Evolutionary conservation across 768 basidiomycete species (phyloP), one percentile per base, ranked within the genome.

Genomic region (Agaricus sinodeliciosus): DNA sequence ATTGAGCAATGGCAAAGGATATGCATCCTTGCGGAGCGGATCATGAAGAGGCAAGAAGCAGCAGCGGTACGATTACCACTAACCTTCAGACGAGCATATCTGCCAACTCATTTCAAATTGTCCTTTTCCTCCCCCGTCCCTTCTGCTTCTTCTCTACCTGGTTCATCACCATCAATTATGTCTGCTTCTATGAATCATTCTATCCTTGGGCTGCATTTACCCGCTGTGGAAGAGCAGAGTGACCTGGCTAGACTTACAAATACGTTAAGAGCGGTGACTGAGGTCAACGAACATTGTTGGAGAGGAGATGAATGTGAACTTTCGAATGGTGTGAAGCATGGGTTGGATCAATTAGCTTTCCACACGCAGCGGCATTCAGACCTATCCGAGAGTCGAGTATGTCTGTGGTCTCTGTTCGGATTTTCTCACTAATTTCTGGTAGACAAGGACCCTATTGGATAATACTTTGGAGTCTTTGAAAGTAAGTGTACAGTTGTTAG

Each of bases 1-100:
- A 87, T 97, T 54, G 92, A 92, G 55, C 85, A 90, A 56, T 96
- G 94, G 90, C 90, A 94, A 61, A 85, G 87, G 62, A 84, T 97
- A 63, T 90, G 90, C 65, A 71, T 90, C 51, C 77, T 93, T 50
- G 79, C 85, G 16, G 95, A 98, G 70, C 86, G 93, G 56, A 80
- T 91, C 58, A 80, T 95, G 50, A 91, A 86, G 68, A 82, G 94
- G 70, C 82, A 90, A 63, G 89, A 94, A 77, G 87, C 91, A 70
- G 87, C 89, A 74, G 86, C 89, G 77, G 90, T 89, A 87, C 81
- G 90, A 74, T 69, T 67, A 68, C 72, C 73, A 72, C 74, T 81
- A 73, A 76, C 77, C 73, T 74, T 79, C 69, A 76, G 75, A 74
- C 79, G 77, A 68, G 67, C 75, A 67, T 80, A 77, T 71, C 71